A percentile compares a stretch with the other conserved stretches of the same genome.
Evolutionary conservation across 305 asterid species (phyloP).

Genomic region (Solanum hybrid): DNA sequence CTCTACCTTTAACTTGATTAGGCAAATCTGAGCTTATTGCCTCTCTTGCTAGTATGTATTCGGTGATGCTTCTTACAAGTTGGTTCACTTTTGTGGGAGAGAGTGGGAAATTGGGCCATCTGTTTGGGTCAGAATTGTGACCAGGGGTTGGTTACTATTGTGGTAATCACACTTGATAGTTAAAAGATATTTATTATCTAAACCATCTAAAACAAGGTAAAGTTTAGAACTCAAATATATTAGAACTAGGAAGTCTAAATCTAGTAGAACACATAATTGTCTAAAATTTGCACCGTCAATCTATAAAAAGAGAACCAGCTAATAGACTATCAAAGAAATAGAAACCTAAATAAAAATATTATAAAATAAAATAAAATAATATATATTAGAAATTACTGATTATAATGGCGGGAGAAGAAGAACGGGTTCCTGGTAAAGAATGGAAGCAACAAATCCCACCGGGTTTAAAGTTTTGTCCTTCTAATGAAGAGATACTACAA

Average conservation of each 20-base stretch:
- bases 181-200: not conserved
- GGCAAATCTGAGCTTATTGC: conserved; percentile 19
- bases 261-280: not conserved
- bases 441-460: not conserved
- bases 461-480: not conserved
- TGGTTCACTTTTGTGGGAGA: conserved; percentile 90
- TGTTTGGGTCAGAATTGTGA: conserved; percentile 64
- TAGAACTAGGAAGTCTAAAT: not conserved
- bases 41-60: conserved; percentile 87
- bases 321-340: not conserved
- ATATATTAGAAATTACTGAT: not conserved
- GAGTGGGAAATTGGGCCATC: conserved; percentile 86
- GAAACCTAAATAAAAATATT: not conserved
- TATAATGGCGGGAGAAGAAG: not conserved
- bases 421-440: not conserved
- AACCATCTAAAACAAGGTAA: not conserved
- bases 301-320: not conserved
- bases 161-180: not conserved
- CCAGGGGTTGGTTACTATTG: conserved; percentile 12
- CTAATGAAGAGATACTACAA: not conserved
- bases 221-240: not conserved
- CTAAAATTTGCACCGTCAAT: too few species aligned
- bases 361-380: not conserved
- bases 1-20: not conserved
- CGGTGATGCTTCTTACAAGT: conserved; percentile 77